Percentiles rank a stretch among this genome's conserved stretches.
Conservation (phyloP, 2,329 filamentous ascomycete genomes). For the Grosmannia serpens region DNA sequence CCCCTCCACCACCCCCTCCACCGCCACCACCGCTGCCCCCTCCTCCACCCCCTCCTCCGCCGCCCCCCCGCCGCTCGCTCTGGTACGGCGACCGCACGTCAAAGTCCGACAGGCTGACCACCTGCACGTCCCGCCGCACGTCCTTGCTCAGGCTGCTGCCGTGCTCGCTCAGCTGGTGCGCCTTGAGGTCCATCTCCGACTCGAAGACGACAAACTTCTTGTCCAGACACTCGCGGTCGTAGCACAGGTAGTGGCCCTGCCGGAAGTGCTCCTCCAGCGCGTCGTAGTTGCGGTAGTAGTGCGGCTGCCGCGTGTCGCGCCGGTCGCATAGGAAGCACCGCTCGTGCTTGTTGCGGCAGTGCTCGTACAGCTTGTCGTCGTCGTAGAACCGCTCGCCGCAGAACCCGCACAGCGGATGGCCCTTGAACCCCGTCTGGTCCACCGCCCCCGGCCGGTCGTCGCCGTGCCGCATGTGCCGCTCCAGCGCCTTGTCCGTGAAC, state of each 20-base stretch:
- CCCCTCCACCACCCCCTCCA: conserved; percentile 14
- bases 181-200: conserved; percentile 88
- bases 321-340: conserved; percentile 90
- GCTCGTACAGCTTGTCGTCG: conserved; percentile 85
- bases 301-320: conserved; percentile 55
- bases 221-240: conserved; percentile 78
- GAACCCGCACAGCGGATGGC: conserved; percentile 89
- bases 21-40: conserved; percentile 16
- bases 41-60: conserved; percentile 15
- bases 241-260: conserved; percentile 76
- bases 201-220: conserved; percentile 98
- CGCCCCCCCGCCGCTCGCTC: conserved; percentile 28
- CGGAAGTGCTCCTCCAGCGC: conserved; percentile 77
- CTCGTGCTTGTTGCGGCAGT: conserved; percentile 90
- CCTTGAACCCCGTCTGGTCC: conserved; percentile 92
- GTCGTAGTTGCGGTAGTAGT: conserved; percentile 87
- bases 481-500: conserved; percentile 69
- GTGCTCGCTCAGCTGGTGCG: conserved; percentile 78
- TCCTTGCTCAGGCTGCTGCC: conserved; percentile 72
- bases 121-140: conserved; percentile 66
- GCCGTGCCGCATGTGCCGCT: conserved; percentile 79
- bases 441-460: conserved; percentile 82
- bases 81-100: conserved; percentile 66
- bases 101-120: conserved; percentile 81
- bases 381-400: conserved; percentile 90